Percentiles rank a stretch among this genome's conserved stretches.
Evolutionary conservation across 2,329 filamentous ascomycete genomes (phyloP).

Genomic region (Kalaharituber pfeilii): DNA sequence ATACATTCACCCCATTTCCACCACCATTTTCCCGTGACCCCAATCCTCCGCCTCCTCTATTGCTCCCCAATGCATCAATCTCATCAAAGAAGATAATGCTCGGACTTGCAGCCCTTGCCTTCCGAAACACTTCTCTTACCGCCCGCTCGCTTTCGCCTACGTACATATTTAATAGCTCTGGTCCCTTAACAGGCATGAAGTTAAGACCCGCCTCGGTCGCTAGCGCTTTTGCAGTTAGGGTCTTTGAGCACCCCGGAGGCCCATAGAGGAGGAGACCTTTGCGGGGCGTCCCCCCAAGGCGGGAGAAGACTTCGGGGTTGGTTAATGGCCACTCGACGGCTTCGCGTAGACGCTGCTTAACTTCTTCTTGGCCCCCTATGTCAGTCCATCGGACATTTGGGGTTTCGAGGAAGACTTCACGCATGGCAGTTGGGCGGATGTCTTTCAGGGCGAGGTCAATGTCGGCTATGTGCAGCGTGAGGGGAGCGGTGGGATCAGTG

Average conservation of each 20-base stretch:
- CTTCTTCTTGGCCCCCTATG: constrained; percentile 45
- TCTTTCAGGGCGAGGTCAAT: constrained; percentile 33
- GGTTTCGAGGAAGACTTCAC: constrained; percentile 47
- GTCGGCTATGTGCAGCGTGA: constrained; percentile 2
- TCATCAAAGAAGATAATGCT: constrained; percentile 57
- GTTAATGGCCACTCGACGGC: constrained; percentile 23
- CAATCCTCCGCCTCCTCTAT: constrained; percentile 29
- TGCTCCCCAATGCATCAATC: constrained; percentile 46
- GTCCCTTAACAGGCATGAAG: constrained; percentile 50
- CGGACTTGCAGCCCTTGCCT: constrained; percentile 45
- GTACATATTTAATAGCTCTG: constrained; percentile 51
- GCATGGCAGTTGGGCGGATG: constrained; percentile 46
- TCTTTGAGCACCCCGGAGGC: constrained; percentile 52
- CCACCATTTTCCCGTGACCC: constrained; percentile 29
- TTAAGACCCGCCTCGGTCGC: constrained; percentile 50
- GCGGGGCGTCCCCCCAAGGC: constrained; percentile 31
- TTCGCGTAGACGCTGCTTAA: constrained; percentile 31
- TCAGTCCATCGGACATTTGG: constrained; percentile 47
- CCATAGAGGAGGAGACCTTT: constrained; percentile 50
- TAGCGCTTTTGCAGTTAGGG: constrained; percentile 47
- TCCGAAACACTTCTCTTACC: constrained; percentile 47
- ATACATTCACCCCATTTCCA: constrained; percentile 38
- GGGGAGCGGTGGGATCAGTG: not conserved
- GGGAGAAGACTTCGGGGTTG: constrained; percentile 21
- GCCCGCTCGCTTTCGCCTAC: constrained; percentile 52